phyloP scores from a whole-genome alignment of 345 rosid species.

The Cochlearia excelsa region DNA sequence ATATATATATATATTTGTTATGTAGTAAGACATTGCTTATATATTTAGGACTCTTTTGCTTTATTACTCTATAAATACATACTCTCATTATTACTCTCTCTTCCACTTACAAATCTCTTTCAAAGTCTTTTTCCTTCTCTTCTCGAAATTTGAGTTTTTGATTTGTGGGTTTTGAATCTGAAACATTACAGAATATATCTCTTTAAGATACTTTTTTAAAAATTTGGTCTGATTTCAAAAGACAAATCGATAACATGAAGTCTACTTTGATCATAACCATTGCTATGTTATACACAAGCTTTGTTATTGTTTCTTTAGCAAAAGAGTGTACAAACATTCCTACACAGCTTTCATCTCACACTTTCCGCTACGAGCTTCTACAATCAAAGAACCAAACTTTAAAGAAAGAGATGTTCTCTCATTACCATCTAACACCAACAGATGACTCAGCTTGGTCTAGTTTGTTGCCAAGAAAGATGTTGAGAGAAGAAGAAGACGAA shows the following conservation, averaged over 20 bases:
- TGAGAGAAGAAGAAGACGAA: conserved; percentile 66
- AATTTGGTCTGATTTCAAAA: neutral
- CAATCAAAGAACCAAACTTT: conserved; percentile 56
- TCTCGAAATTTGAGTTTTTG: too few species aligned
- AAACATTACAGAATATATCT: too few species aligned
- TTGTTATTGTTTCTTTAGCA: conserved; percentile 27
- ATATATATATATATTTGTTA: neutral
- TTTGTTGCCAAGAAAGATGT: conserved; percentile 69
- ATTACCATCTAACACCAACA: conserved; percentile 77
- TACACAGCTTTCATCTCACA: conserved; percentile 66
- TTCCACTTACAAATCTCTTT: neutral
- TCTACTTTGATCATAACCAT: conserved; percentile 22
- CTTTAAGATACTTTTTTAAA: too few species aligned
- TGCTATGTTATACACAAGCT: conserved; percentile 14
- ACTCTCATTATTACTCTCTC: conserved; percentile 18
- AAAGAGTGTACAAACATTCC: conserved; percentile 91
- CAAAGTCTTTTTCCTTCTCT: too few species aligned
- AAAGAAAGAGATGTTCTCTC: conserved; percentile 48
- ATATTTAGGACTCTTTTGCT: conserved; percentile 11
- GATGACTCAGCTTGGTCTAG: conserved; percentile 79
- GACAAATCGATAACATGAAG: conserved; percentile 28
- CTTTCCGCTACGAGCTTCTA: conserved; percentile 59
- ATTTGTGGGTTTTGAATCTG: too few species aligned
- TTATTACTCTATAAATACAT: conserved; percentile 31
- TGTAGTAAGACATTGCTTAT: conserved; percentile 30